Evolutionary conservation across 805 yeast genomes (phyloP).

Genomic region (Ogataea parapolymorpha): DNA sequence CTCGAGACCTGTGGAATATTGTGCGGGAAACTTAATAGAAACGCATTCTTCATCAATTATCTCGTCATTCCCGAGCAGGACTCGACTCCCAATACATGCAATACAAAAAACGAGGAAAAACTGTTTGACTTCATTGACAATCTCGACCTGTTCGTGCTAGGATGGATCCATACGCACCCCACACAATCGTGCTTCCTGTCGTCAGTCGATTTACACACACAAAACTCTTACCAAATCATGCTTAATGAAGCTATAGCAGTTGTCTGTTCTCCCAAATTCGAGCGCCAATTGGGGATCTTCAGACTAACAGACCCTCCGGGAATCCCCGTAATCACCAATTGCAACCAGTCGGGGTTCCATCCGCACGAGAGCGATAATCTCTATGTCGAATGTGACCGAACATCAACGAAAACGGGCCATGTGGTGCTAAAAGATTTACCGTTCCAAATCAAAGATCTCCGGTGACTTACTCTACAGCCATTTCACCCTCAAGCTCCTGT

Average conservation of each 20-base stretch:
- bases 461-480: slow-evolving; percentile 26
- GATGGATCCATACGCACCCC: slow-evolving; percentile 77
- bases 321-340: slow-evolving; percentile 48
- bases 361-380: slow-evolving; percentile 53
- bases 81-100: slow-evolving; percentile 60
- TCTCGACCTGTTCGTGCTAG: slow-evolving; percentile 57
- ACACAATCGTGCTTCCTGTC: slow-evolving; percentile 69
- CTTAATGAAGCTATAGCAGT: slow-evolving; percentile 66
- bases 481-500: slow-evolving; percentile 26
- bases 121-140: slow-evolving; percentile 54
- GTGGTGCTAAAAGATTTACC: slow-evolving; percentile 48
- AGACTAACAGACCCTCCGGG: slow-evolving; percentile 68
- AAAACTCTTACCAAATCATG: slow-evolving; percentile 66
- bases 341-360: slow-evolving; percentile 52
- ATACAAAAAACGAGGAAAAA: slow-evolving; percentile 56
- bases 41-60: slow-evolving; percentile 62
- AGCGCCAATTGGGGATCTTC: slow-evolving; percentile 52
- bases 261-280: slow-evolving; percentile 54
- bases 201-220: slow-evolving; percentile 66
- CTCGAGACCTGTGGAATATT: slow-evolving; percentile 67
- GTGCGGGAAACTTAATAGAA: slow-evolving; percentile 57
- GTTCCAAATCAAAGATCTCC: slow-evolving; percentile 46
- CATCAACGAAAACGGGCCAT: slow-evolving; percentile 40
- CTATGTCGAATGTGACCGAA: slow-evolving; percentile 45
- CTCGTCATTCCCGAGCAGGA: slow-evolving; percentile 61